Evolutionary conservation across 768 basidiomycete genomes (phyloP).

Genomic region (Suillus discolor): DNA sequence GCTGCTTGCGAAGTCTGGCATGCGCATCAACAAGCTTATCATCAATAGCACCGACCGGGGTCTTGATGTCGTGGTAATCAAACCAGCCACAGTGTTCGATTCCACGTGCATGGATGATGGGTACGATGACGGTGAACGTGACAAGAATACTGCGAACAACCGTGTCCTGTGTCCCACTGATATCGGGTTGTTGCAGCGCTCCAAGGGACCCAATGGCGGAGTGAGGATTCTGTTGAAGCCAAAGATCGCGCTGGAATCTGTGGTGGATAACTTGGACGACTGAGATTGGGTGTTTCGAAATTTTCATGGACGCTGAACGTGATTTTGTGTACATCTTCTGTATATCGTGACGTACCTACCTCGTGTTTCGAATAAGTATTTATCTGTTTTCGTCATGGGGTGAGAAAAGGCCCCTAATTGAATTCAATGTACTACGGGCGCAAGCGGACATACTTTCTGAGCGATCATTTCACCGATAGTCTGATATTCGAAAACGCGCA

Average conservation of each 20-base stretch:
- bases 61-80: conserved; percentile 31
- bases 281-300: conserved; percentile 13
- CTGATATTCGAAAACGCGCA: conserved; percentile 1
- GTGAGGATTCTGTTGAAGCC: conserved; percentile 38
- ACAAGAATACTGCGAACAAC: conserved; percentile 13
- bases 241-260: conserved; percentile 41
- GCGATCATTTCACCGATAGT: neutral
- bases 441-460: conserved; percentile 4
- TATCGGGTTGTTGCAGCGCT: conserved; percentile 36
- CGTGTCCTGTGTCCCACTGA: conserved; percentile 40
- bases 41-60: conserved; percentile 34
- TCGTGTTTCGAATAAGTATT: neutral
- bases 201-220: conserved; percentile 24
- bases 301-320: neutral
- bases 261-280: conserved; percentile 37
- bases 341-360: neutral
- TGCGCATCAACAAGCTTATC: conserved; percentile 46
- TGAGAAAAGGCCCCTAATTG: conserved; percentile 1
- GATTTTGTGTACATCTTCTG: neutral
- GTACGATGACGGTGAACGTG: conserved; percentile 29
- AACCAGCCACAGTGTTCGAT: conserved; percentile 29
- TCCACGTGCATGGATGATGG: conserved; percentile 31
- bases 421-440: conserved; percentile 1
- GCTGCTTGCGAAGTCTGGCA: conserved; percentile 45
- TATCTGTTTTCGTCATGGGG: neutral